These are phyloP conservation scores for Thelonectria discophora DNA, from an alignment of 2,329 filamentous ascomycete genomes.

Conservation along the genomic window DNA sequence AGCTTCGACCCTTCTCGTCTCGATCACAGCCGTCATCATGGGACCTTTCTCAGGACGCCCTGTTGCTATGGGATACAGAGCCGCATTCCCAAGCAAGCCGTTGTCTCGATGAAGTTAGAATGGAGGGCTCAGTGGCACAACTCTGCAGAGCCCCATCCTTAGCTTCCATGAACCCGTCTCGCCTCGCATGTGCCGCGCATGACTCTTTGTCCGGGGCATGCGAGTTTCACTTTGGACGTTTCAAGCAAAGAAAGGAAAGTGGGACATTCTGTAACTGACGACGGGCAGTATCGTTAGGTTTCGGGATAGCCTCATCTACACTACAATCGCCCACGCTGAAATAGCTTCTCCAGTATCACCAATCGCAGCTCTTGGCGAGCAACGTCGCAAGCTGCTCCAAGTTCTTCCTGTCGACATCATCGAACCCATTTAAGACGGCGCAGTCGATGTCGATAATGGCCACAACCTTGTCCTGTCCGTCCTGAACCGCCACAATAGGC, in stretches of 20 bases:
- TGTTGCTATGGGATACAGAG: conserved; percentile 38
- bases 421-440: conserved; percentile 71
- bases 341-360: conserved; percentile 51
- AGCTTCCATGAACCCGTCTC: conserved; percentile 27
- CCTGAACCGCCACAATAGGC: conserved; percentile 63
- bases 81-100: conserved; percentile 22
- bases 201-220: conserved; percentile 20
- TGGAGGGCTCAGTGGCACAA: not conserved
- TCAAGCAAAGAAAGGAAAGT: conserved; percentile 25
- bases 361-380: conserved; percentile 70
- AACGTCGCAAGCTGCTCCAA: conserved; percentile 73
- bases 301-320: conserved; percentile 11
- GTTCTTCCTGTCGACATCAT: conserved; percentile 70
- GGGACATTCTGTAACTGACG: conserved; percentile 6
- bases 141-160: conserved; percentile 20
- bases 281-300: conserved; percentile 8
- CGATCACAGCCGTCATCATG: not conserved
- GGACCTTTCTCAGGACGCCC: conserved; percentile 3
- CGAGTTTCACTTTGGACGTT: conserved; percentile 27
- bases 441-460: conserved; percentile 87
- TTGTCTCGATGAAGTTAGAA: conserved; percentile 22
- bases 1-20: conserved; percentile 16
- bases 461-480: conserved; percentile 59
- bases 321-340: too few relatives aligned
- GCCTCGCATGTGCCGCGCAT: conserved; percentile 24